Conservation (phyloP, 306 rosid genomes). For the Dalbergia oliveri region DNA sequence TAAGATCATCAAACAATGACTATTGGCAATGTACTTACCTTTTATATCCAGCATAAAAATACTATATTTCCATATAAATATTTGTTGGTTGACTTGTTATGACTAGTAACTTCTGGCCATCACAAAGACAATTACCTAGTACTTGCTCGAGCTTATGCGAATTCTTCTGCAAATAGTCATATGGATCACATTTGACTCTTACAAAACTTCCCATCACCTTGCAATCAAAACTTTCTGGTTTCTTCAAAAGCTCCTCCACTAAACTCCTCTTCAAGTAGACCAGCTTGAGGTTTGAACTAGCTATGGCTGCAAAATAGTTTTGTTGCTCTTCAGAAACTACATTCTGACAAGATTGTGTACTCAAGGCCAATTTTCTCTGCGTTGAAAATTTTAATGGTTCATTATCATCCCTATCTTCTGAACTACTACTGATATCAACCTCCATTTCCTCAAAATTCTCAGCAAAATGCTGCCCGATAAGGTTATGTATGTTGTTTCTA, state of each 20-base stretch:
- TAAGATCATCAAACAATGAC: slow-evolving; percentile 19
- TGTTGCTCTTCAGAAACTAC: slow-evolving; percentile 44
- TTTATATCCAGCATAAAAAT: slow-evolving; percentile 27
- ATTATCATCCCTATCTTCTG: slow-evolving; percentile 54
- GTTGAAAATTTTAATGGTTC: slow-evolving; percentile 37
- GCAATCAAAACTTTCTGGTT: slow-evolving; percentile 58
- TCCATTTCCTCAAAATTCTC: slow-evolving; percentile 61
- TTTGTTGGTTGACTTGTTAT: slow-evolving; percentile 6
- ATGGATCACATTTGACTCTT: slow-evolving; percentile 70
- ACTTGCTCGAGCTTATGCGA: slow-evolving; percentile 72
- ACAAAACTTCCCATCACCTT: slow-evolving; percentile 80
- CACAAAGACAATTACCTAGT: slow-evolving; percentile 57
- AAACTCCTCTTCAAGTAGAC: slow-evolving; percentile 77
- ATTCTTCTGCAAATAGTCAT: slow-evolving; percentile 74
- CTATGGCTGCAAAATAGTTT: slow-evolving; percentile 66
- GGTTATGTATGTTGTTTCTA: slow-evolving; percentile 59
- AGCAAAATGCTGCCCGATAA: slow-evolving; percentile 68
- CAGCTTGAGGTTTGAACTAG: slow-evolving; percentile 67
- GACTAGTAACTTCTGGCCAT: background rate
- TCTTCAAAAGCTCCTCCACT: slow-evolving; percentile 66
- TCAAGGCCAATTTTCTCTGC: slow-evolving; percentile 46
- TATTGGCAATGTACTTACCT: slow-evolving; percentile 15
- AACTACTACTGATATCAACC: slow-evolving; percentile 52
- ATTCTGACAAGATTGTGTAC: slow-evolving; percentile 40
- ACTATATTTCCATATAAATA: slow-evolving; percentile 13